Evolutionary conservation across 2,329 filamentous ascomycete species (phyloP).

Genomic region (Lachnellula subtilissima): DNA sequence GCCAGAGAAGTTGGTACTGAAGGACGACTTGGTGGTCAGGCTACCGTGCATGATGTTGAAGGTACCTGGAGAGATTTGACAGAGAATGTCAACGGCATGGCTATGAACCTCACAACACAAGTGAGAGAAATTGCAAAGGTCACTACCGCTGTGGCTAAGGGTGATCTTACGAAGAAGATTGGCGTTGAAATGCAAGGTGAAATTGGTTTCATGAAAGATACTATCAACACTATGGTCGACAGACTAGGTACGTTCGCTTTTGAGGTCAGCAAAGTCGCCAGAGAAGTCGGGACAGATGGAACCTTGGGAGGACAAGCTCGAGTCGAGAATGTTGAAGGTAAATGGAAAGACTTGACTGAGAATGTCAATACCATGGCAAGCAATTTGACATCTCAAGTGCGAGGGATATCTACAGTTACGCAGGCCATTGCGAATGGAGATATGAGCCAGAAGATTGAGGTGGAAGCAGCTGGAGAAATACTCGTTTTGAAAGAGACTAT

Average conservation of each 20-base stretch:
- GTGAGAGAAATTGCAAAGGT: conserved; percentile 97
- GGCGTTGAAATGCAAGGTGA: conserved; percentile 90
- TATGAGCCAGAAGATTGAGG: conserved; percentile 93
- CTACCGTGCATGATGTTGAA: conserved; percentile 91
- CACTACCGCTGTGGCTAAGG: conserved; percentile 89
- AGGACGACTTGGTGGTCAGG: conserved; percentile 88
- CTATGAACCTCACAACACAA: conserved; percentile 95
- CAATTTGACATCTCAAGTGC: conserved; percentile 67
- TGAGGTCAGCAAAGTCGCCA: conserved; percentile 91
- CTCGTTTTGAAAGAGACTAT: conserved; percentile 92
- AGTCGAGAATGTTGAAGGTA: conserved; percentile 91
- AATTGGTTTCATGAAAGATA: conserved; percentile 91
- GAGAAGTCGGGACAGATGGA: conserved; percentile 94
- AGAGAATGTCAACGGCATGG: conserved; percentile 96
- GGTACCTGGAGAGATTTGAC: conserved; percentile 97
- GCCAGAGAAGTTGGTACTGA: conserved; percentile 96
- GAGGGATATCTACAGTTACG: conserved; percentile 89
- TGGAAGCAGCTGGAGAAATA: conserved; percentile 92
- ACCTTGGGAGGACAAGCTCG: conserved; percentile 90
- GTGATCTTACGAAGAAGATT: conserved; percentile 94
- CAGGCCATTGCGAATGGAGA: conserved; percentile 94
- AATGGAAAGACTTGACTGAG: conserved; percentile 95
- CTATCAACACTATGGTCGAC: conserved; percentile 99
- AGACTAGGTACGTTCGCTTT: conserved; percentile 93
- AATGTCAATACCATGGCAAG: conserved; percentile 77